Conservation (phyloP, 23 red algal species). For the Porphyridium purpureum region DNA sequence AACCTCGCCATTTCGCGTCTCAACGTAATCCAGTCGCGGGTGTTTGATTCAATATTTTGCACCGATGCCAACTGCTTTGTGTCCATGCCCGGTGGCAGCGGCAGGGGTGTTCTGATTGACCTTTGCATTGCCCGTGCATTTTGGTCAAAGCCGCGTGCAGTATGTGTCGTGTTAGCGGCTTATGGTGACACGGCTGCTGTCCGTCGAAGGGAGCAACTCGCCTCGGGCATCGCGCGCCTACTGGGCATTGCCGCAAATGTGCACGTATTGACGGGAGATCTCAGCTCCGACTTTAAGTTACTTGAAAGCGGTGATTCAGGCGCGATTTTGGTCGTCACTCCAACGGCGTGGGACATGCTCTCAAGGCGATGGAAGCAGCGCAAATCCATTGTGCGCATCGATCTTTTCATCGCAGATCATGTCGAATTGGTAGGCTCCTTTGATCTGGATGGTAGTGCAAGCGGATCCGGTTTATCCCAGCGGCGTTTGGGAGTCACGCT, state of each 20-base stretch:
- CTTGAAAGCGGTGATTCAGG: slow-evolving; percentile 12
- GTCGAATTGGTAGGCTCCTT: slow-evolving; percentile 43
- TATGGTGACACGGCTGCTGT: slow-evolving; percentile 2
- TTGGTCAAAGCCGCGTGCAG: neutral
- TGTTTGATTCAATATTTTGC: slow-evolving; percentile 27
- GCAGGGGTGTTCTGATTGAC: slow-evolving; percentile 19
- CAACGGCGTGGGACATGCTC: slow-evolving; percentile 56
- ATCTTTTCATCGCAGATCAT: slow-evolving; percentile 36
- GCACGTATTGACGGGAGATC: slow-evolving; percentile 16
- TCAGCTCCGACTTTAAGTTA: slow-evolving; percentile 10
- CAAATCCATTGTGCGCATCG: slow-evolving; percentile 4
- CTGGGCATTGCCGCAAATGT: slow-evolving; percentile 6
- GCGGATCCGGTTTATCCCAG: neutral
- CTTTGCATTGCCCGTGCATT: slow-evolving; percentile 30
- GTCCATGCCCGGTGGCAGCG: slow-evolving; percentile 23
- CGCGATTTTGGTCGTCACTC: slow-evolving; percentile 26
- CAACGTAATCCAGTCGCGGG: slow-evolving; percentile 45
- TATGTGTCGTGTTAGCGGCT: slow-evolving; percentile 7
- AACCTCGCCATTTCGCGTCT: slow-evolving; percentile 15
- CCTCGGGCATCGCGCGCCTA: neutral
- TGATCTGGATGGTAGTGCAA: neutral
- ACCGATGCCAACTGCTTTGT: slow-evolving; percentile 39
- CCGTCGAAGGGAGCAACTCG: neutral
- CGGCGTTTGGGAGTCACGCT: slow-evolving; percentile 42
- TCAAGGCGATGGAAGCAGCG: slow-evolving; percentile 65